Evolutionary conservation across 306 rosid genomes (phyloP).

Genomic region (Vicia sativa): DNA sequence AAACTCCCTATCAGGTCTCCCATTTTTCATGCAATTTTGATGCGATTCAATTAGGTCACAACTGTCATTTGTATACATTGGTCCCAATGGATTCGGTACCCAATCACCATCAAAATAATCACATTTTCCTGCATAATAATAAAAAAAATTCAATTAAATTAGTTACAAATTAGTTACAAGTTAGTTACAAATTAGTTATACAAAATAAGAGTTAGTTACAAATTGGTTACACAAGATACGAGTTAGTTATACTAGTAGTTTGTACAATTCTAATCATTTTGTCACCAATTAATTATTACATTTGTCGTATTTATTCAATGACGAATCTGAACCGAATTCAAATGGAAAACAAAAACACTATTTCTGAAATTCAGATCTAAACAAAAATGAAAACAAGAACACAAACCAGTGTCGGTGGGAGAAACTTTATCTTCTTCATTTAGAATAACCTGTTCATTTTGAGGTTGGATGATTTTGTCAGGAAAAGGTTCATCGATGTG

Average conservation of each 20-base stretch:
- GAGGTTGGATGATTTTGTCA: conserved; percentile 34
- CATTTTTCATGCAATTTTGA: conserved; percentile 87
- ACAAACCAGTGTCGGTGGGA: conserved; percentile 22
- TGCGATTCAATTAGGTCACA: conserved; percentile 82
- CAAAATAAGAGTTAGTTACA: too few relatives aligned
- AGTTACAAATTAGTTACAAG: too few relatives aligned
- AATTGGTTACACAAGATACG: too few relatives aligned
- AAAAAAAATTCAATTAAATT: too few relatives aligned
- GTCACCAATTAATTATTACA: too few relatives aligned
- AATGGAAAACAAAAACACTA: background rate
- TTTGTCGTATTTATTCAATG: too few relatives aligned
- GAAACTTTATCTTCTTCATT: conserved; percentile 45
- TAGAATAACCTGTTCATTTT: background rate
- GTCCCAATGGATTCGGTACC: conserved; percentile 70
- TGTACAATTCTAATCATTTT: too few relatives aligned
- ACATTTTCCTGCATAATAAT: conserved; percentile 61
- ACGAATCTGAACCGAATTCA: too few relatives aligned
- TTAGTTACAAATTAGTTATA: too few relatives aligned
- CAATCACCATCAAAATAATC: conserved; percentile 81
- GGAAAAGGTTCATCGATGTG: conserved; percentile 54
- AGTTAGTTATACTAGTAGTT: too few relatives aligned
- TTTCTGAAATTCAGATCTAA: conserved; percentile 11
- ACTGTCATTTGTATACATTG: conserved; percentile 67
- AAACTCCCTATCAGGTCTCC: conserved; percentile 76
- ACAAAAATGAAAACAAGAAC: background rate